Conservation (phyloP, 2,329 filamentous ascomycete genomes). For the Esteya vermicola region DNA sequence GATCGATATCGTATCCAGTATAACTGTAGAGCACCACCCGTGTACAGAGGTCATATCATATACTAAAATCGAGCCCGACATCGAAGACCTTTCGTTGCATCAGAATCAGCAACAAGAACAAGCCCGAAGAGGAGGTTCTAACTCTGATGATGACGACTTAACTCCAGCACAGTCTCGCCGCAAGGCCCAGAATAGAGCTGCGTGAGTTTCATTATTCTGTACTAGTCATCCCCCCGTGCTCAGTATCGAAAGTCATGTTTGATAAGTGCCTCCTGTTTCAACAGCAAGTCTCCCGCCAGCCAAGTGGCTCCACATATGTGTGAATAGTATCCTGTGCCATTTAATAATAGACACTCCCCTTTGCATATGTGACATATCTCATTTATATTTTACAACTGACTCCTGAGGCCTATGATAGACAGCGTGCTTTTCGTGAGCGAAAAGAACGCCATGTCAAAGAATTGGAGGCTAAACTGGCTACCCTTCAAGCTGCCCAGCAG, state of each 20-base stretch:
- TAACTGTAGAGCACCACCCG: slow-evolving; percentile 10
- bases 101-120: slow-evolving; percentile 12
- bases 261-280: no score
- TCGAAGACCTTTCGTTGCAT: slow-evolving; percentile 16
- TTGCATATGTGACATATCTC: no score
- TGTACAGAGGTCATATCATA: slow-evolving; percentile 18
- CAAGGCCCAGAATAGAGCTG: slow-evolving; percentile 47
- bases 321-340: neutral
- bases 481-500: slow-evolving; percentile 60
- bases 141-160: slow-evolving; percentile 40
- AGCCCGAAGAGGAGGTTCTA: slow-evolving; percentile 25
- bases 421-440: slow-evolving; percentile 89
- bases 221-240: no score
- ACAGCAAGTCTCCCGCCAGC: no score
- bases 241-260: no score
- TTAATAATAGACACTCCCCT: neutral
- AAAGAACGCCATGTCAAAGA: slow-evolving; percentile 89
- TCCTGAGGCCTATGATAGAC: slow-evolving; percentile 69
- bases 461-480: slow-evolving; percentile 71
- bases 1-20: neutral
- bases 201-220: slow-evolving; percentile 29
- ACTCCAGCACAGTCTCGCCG: slow-evolving; percentile 44
- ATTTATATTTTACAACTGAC: no score
- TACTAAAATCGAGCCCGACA: slow-evolving; percentile 24
- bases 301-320: no score